Conservation (phyloP, 176 grass and related monocot species). For the Juncus effusus region DNA sequence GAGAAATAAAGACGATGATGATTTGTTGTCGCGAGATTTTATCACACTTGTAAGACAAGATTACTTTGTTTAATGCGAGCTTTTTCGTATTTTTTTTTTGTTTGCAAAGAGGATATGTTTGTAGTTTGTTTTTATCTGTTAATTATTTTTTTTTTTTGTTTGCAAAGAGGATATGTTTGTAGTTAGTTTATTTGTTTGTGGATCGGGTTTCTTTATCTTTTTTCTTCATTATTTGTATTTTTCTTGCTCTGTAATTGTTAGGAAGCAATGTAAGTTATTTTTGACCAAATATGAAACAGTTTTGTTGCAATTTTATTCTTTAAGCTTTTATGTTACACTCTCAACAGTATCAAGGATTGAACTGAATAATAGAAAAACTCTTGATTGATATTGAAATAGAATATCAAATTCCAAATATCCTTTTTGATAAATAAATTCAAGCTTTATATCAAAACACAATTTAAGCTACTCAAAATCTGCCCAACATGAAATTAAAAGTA, state of each 20-base stretch:
- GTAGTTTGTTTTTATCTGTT: constrained; percentile 13
- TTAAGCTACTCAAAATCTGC: too few species aligned
- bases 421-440: too few species aligned
- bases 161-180: background rate
- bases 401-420: too few species aligned
- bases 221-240: background rate
- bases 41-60: constrained; percentile 70
- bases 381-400: too few species aligned
- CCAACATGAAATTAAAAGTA: too few species aligned
- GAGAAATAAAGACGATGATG: constrained; percentile 61
- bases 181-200: background rate
- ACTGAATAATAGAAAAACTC: too few species aligned
- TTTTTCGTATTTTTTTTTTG: constrained; percentile 7
- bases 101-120: constrained; percentile 8
- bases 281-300: constrained; percentile 13
- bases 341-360: too few species aligned
- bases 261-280: background rate
- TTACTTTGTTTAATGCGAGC: constrained; percentile 64
- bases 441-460: too few species aligned
- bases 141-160: background rate
- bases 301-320: background rate
- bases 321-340: too few species aligned
- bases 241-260: background rate
- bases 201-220: background rate
- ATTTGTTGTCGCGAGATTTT: constrained; percentile 58